Percentiles rank a stretch among this genome's conserved stretches.
Conservation (phyloP, 352 stramenopile genomes). For the Pythium phragmitis region DNA sequence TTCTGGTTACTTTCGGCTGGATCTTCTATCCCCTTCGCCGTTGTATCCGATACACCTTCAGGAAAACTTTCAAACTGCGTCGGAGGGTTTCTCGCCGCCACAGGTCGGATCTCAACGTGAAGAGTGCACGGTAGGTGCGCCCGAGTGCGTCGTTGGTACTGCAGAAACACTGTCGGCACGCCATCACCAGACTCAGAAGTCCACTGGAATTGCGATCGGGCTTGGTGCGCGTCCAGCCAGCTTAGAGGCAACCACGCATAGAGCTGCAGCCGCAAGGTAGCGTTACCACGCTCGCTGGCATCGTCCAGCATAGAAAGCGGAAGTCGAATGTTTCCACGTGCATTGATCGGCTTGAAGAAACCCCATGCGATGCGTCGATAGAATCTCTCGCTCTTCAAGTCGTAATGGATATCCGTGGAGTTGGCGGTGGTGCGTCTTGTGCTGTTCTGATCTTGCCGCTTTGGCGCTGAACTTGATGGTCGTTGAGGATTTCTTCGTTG, state of each 20-base stretch:
- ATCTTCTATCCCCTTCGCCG: not conserved
- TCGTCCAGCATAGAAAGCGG: constrained; percentile 9
- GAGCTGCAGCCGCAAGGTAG: constrained; percentile 42
- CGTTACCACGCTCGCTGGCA: not conserved
- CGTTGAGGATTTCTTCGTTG: constrained; percentile 3
- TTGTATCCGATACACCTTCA: not conserved
- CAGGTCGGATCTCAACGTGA: constrained; percentile 37
- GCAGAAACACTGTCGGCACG: constrained; percentile 53
- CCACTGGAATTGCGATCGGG: constrained; percentile 47
- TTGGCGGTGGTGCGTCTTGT: not conserved
- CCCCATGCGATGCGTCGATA: constrained; percentile 45
- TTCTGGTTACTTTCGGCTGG: constrained; percentile 1
- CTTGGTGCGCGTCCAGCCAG: constrained; percentile 67
- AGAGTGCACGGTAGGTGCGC: constrained; percentile 33
- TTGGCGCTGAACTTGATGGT: not conserved
- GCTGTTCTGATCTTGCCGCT: not conserved
- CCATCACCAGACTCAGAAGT: constrained; percentile 22
- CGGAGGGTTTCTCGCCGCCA: not conserved
- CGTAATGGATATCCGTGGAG: not conserved
- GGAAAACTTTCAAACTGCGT: not conserved
- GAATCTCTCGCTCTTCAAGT: constrained; percentile 2
- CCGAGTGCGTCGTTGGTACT: constrained; percentile 56
- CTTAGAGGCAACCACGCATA: constrained; percentile 57
- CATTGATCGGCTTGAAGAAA: constrained; percentile 61
- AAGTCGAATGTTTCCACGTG: constrained; percentile 43